phyloP scores from a whole-genome alignment of 2,329 filamentous ascomycete genomes.

The Trichoderma endophyticum region DNA sequence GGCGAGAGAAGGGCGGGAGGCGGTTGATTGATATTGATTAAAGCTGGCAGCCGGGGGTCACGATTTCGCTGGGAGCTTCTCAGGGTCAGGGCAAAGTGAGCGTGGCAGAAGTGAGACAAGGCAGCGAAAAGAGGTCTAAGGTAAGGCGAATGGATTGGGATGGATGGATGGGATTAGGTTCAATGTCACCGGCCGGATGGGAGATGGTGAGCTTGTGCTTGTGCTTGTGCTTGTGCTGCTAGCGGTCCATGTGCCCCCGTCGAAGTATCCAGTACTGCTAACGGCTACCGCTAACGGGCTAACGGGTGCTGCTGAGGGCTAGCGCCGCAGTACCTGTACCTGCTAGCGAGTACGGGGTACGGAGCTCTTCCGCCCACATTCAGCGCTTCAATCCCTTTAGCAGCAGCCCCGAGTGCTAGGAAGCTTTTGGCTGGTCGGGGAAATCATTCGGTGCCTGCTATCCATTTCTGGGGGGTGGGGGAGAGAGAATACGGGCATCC shows the following conservation, averaged over 20 bases:
- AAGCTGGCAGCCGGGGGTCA: slow-evolving; percentile 3
- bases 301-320: neutral
- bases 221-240: neutral
- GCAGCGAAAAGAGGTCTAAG: neutral
- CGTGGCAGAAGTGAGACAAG: neutral
- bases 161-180: slow-evolving; percentile 1
- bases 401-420: neutral
- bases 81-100: slow-evolving; percentile 1
- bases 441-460: neutral
- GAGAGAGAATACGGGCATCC: neutral
- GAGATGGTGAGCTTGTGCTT: neutral
- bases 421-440: neutral
- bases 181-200: slow-evolving; percentile 1
- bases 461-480: neutral
- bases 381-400: neutral
- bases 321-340: neutral
- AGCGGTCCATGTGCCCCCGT: neutral
- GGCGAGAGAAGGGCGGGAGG: neutral
- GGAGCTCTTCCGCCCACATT: neutral
- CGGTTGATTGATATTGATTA: slow-evolving; percentile 1
- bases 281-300: neutral
- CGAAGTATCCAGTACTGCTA: neutral
- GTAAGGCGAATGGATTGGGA: neutral
- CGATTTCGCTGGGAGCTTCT: neutral
- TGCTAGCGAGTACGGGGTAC: slow-evolving; percentile 4